Percentiles rank a stretch among this genome's conserved stretches.
phyloP scores from a whole-genome alignment of 164 flowering plant species.

The Vitis rotundifolia region DNA sequence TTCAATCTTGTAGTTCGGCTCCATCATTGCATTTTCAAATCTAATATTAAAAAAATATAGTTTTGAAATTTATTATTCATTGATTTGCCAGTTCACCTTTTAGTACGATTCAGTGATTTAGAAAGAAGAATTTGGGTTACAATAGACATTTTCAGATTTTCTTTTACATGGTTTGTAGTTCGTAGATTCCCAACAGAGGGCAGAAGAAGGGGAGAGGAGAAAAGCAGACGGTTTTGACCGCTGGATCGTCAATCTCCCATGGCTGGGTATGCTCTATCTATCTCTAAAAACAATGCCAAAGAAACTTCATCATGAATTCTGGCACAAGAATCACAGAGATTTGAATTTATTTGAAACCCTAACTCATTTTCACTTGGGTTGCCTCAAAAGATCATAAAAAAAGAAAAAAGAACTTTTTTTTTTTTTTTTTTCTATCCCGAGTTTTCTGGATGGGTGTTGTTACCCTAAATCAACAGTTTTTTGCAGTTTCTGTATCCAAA shows the following conservation, averaged over 20 bases:
- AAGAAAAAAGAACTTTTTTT: too few relatives aligned
- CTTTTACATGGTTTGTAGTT: neutral
- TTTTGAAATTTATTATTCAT: too few relatives aligned
- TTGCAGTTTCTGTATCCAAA: neutral
- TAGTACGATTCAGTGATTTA: too few relatives aligned
- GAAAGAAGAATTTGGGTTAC: too few relatives aligned
- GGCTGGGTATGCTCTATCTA: slow-evolving; percentile 10
- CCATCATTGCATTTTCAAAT: too few relatives aligned
- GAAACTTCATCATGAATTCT: neutral
- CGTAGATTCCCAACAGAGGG: neutral
- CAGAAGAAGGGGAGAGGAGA: neutral
- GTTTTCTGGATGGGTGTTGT: neutral
- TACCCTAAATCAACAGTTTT: neutral
- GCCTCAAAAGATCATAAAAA: neutral
- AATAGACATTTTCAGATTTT: too few relatives aligned
- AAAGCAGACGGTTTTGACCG: neutral
- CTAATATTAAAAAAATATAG: too few relatives aligned
- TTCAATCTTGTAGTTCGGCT: too few relatives aligned
- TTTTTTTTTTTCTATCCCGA: neutral
- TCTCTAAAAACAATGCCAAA: neutral
- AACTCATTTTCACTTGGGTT: neutral
- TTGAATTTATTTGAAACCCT: neutral
- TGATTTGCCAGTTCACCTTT: too few relatives aligned
- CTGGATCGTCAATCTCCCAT: slow-evolving; percentile 6
- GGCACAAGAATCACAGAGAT: too few relatives aligned